Percentiles rank a stretch among this genome's conserved stretches.
These are phyloP conservation scores for Phanerodontia chrysosporium DNA, from an alignment of 768 basidiomycete species.

Conservation along the genomic window DNA sequence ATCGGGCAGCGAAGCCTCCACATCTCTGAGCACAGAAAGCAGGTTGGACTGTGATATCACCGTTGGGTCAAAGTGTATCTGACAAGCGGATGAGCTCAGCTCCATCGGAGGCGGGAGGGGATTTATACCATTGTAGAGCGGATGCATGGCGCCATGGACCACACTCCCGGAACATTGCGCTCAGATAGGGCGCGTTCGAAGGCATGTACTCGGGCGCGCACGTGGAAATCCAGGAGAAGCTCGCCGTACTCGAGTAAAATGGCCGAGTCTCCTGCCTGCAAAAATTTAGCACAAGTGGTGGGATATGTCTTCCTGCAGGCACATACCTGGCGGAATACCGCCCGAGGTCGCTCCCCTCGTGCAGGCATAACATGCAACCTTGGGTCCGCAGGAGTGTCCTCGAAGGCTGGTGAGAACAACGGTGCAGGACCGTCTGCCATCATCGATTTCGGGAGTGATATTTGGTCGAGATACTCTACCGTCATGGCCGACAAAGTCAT, in stretches of 20 bases:
- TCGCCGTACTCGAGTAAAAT: conserved; percentile 62
- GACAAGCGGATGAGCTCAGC: not conserved
- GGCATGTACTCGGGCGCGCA: conserved; percentile 56
- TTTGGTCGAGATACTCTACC: conserved; percentile 28
- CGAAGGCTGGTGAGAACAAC: not conserved
- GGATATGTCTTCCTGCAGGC: not conserved
- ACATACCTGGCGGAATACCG: conserved; percentile 53
- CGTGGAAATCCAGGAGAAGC: conserved; percentile 46
- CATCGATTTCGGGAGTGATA: not conserved
- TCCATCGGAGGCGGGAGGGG: not conserved
- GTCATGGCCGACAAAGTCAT: conserved; percentile 22
- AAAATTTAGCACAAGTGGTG: not conserved
- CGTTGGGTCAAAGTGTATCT: conserved; percentile 49
- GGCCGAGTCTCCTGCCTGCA: conserved; percentile 57
- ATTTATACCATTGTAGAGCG: conserved; percentile 53
- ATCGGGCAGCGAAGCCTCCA: conserved; percentile 36
- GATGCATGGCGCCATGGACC: conserved; percentile 47
- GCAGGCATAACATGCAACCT: conserved; percentile 31
- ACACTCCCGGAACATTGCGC: conserved; percentile 32
- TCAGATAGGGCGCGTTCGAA: conserved; percentile 39
- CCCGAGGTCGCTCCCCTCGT: conserved; percentile 20
- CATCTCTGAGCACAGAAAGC: conserved; percentile 36
- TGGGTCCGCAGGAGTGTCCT: conserved; percentile 27
- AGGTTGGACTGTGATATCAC: conserved; percentile 39
- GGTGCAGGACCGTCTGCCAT: not conserved